Conservation (phyloP, 441 rosid genomes). For the Populus trichocarpa region DNA sequence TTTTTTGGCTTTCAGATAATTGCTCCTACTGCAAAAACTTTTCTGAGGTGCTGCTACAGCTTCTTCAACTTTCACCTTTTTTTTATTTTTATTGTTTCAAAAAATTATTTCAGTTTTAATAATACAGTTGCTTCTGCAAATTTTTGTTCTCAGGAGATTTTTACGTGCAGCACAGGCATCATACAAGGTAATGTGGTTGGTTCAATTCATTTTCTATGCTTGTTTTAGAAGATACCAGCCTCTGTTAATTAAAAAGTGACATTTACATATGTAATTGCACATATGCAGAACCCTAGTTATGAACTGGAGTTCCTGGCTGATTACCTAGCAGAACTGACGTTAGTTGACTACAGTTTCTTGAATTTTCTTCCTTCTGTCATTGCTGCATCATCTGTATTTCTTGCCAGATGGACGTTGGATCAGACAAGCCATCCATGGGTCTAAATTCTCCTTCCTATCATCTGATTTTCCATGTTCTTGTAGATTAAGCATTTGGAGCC, state of each 20-base stretch:
- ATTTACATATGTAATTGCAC: conserved; percentile 3
- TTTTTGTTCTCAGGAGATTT: conserved; percentile 59
- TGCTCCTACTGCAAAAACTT: conserved; percentile 71
- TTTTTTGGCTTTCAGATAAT: conserved; percentile 57
- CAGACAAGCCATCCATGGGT: conserved; percentile 79
- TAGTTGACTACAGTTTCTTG: conserved; percentile 55
- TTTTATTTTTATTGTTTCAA: not conserved
- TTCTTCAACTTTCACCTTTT: conserved; percentile 3
- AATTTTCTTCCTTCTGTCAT: conserved; percentile 61
- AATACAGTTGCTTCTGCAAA: conserved; percentile 3
- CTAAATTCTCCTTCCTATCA: conserved; percentile 21
- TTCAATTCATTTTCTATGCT: not conserved
- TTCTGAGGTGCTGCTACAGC: conserved; percentile 55
- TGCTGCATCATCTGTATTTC: conserved; percentile 83
- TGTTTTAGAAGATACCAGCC: not conserved
- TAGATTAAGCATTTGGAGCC: conserved; percentile 8
- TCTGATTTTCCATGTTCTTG: conserved; percentile 6
- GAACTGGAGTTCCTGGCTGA: conserved; percentile 73
- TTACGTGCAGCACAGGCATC: conserved; percentile 72
- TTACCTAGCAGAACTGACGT: conserved; percentile 71
- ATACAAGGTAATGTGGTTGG: conserved; percentile 38
- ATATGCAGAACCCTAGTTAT: conserved; percentile 47
- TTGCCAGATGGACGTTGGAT: conserved; percentile 76
- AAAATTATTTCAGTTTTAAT: not conserved
- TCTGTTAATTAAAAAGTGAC: conserved; percentile 10